Percentiles rank a stretch among this genome's conserved stretches.
Conservation (phyloP, 768 basidiomycete species). For the Pseudohyphozyma bogoriensis region DNA sequence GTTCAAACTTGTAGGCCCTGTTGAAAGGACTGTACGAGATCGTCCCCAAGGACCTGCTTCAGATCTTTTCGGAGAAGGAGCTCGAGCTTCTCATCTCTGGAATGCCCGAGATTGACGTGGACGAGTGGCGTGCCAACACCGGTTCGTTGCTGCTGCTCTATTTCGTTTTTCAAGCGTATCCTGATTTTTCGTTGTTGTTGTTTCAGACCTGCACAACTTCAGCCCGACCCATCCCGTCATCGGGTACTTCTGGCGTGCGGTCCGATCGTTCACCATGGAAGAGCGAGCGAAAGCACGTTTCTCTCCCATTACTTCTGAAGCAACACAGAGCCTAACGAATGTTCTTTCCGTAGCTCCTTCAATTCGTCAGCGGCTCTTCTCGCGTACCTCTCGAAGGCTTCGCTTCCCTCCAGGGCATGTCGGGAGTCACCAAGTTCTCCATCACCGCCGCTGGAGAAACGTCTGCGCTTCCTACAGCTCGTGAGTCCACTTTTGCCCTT, state of each 20-base stretch:
- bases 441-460: conserved; percentile 19
- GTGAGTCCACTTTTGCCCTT: conserved; percentile 36
- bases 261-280: conserved; percentile 93
- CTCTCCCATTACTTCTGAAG: neutral
- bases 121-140: conserved; percentile 89
- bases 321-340: no score
- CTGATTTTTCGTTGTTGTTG: neutral
- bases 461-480: conserved; percentile 17
- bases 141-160: neutral
- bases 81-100: conserved; percentile 89
- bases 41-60: conserved; percentile 88
- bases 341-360: conserved; percentile 51
- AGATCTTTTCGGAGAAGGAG: conserved; percentile 92
- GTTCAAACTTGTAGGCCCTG: conserved; percentile 44
- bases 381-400: conserved; percentile 91
- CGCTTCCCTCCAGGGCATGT: conserved; percentile 63
- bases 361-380: conserved; percentile 79
- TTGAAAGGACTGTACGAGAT: conserved; percentile 92
- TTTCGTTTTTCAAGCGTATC: neutral
- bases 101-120: conserved; percentile 87
- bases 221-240: conserved; percentile 77
- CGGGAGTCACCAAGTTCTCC: conserved; percentile 29
- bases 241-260: conserved; percentile 97
- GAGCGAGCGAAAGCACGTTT: conserved; percentile 64
- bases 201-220: conserved; percentile 69